A percentile compares a stretch with the other conserved stretches of the same genome.
Evolutionary conservation across 2,329 filamentous ascomycete species (phyloP).

Genomic region (Xylariaceae sp.): DNA sequence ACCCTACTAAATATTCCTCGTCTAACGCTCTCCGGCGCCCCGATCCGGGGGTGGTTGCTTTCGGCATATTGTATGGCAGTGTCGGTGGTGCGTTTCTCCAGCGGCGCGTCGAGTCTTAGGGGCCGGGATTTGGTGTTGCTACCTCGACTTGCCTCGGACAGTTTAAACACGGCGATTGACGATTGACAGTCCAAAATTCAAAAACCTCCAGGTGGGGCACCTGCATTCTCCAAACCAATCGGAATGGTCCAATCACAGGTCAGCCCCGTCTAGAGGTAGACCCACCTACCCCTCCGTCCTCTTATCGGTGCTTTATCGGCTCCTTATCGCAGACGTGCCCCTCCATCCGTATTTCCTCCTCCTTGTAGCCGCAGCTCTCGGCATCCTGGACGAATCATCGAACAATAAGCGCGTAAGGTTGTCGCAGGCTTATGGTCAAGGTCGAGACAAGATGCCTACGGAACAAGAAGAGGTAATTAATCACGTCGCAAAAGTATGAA

Average conservation of each 20-base stretch:
- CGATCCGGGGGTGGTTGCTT: constrained; percentile 60
- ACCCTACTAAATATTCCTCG: constrained; percentile 69
- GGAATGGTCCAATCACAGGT: constrained; percentile 2
- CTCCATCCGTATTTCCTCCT: constrained; percentile 14
- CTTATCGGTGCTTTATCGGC: constrained; percentile 17
- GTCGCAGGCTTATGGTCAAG: neutral
- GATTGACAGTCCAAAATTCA: constrained; percentile 16
- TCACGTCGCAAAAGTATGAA: neutral
- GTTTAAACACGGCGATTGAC: neutral
- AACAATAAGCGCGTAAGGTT: neutral
- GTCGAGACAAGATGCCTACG: constrained; percentile 59
- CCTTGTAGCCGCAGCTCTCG: neutral
- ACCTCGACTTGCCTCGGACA: neutral
- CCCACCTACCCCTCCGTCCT: constrained; percentile 19
- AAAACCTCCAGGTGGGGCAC: constrained; percentile 18
- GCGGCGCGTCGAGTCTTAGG: neutral
- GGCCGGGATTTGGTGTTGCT: neutral
- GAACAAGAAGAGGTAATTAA: constrained; percentile 67
- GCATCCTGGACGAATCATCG: neutral
- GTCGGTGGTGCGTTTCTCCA: neutral
- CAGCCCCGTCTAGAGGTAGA: neutral
- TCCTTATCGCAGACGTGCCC: constrained; percentile 21
- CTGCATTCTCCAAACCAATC: neutral
- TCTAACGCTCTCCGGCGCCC: constrained; percentile 66
- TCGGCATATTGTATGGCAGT: constrained; percentile 61